Base-by-base conservation (phyloP, 164 flowering plant species). In the Kingdonia uniflora region DNA sequence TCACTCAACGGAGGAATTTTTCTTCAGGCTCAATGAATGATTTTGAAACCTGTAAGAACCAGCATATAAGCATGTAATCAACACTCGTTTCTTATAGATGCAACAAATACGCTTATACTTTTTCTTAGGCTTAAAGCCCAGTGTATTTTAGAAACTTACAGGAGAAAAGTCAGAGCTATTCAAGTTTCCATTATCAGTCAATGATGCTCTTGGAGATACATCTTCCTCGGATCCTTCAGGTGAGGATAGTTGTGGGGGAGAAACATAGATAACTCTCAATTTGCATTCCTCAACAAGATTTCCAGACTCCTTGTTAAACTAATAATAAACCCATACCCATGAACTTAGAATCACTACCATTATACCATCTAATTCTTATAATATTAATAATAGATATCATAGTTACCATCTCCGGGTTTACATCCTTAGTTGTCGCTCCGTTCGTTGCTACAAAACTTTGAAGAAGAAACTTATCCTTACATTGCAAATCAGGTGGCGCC, bases 201-300 rank as follows among this genome's bases (percentile, higher is more conserved):
- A 56, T 1, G 89, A 83, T 61, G 74, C 85, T 66, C 87, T 68
- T 2, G 95, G 95, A 0, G 95, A 77, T 11, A 80, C 70, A 51
- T 80, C 92, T 69, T 84, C 94, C 55, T 84, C 96, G 11, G 89
- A 76, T 46, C 80, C 91, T 71, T 88, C 95, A 13, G 97, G 91
- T 19, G 95, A 83, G 33, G 95, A 88, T 37, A 82, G 89, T 54
- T 72, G 84, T 5, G 82, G 91, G 14, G 95, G 95, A 19, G 86
- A 58, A 39, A 83, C 87, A 77, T 85, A 88, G 16, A 74, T 39
- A 48, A 88, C 97, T 68, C 72, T 83, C 74, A 88, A 73, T 60
- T 80, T 88, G 76, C 80, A 71, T 62, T 88, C 97, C 52, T 81
- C 91, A 53, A 88, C 84, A 26, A 56, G 68, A 69, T 83, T 79